Evolutionary conservation across 805 yeast genomes (phyloP).

Genomic region (Starmerella vaccinii): DNA sequence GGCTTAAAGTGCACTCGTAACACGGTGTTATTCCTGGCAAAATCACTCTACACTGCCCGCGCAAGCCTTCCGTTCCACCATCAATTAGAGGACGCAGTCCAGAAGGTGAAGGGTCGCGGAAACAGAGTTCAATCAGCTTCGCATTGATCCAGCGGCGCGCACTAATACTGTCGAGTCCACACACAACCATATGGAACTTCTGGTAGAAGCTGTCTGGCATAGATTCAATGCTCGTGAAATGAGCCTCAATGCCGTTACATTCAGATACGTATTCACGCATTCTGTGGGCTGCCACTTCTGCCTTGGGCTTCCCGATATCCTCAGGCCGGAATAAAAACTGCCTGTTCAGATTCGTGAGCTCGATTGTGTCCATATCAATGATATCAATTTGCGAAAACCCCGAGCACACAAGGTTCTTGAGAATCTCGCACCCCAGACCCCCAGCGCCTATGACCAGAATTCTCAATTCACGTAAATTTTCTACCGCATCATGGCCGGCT

Average conservation of each 20-base stretch:
- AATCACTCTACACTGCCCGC: conserved; percentile 82
- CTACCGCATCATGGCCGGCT: conserved; percentile 1
- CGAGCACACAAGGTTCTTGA: conserved; percentile 59
- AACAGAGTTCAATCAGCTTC: conserved; percentile 48
- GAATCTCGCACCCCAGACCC: conserved; percentile 72
- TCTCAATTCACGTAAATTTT: conserved; percentile 6
- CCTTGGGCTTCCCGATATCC: conserved; percentile 60
- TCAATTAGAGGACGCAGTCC: conserved; percentile 63
- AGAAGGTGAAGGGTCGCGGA: conserved; percentile 41
- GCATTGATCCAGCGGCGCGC: conserved; percentile 87
- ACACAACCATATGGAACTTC: conserved; percentile 61
- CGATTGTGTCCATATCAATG: conserved; percentile 77
- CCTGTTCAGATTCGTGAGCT: conserved; percentile 62
- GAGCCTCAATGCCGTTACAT: conserved; percentile 32
- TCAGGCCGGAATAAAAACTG: conserved; percentile 55
- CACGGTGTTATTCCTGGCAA: conserved; percentile 80
- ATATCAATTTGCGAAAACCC: conserved; percentile 58
- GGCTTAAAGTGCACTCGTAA: conserved; percentile 79
- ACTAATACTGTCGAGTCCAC: conserved; percentile 82
- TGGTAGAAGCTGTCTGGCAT: conserved; percentile 51
- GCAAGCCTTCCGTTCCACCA: conserved; percentile 92
- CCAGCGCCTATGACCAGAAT: conserved; percentile 57
- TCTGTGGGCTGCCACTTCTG: conserved; percentile 52
- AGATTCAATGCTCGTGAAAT: conserved; percentile 56
- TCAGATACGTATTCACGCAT: conserved; percentile 30